These are phyloP conservation scores for Linaria vulgaris DNA, from an alignment of 257 asterid species.

Conservation along the genomic window DNA sequence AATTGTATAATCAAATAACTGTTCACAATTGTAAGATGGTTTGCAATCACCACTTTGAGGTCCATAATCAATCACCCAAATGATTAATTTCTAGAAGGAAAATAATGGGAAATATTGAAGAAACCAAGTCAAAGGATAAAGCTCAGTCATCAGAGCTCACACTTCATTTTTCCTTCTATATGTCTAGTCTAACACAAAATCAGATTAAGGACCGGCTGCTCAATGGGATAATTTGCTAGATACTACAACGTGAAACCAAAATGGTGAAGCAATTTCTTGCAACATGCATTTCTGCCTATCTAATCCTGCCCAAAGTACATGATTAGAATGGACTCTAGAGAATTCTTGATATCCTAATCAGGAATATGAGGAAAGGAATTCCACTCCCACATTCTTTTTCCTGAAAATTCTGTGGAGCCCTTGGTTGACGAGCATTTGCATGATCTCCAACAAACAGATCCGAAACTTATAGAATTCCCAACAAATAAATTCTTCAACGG, in stretches of 20 bases:
- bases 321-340: background rate
- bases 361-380: no score
- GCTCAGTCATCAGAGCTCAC: slow-evolving; percentile 1
- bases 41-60: background rate
- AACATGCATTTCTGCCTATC: slow-evolving; percentile 5
- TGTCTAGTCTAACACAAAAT: background rate
- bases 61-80: background rate
- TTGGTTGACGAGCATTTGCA: background rate
- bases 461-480: background rate
- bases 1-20: background rate
- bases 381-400: background rate
- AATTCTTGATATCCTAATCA: background rate
- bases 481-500: background rate
- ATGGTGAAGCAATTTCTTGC: background rate
- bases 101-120: background rate
- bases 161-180: background rate
- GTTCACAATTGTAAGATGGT: background rate
- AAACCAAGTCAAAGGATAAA: background rate
- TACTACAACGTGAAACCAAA: background rate
- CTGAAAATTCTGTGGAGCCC: background rate
- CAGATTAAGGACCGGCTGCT: background rate
- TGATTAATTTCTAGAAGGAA: background rate
- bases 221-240: background rate
- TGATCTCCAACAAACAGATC: background rate
- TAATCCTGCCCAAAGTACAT: background rate